Percentiles rank a stretch among this genome's conserved stretches.
phyloP scores from a whole-genome alignment of 805 yeast genomes.

The Yamadazyma sp. region DNA sequence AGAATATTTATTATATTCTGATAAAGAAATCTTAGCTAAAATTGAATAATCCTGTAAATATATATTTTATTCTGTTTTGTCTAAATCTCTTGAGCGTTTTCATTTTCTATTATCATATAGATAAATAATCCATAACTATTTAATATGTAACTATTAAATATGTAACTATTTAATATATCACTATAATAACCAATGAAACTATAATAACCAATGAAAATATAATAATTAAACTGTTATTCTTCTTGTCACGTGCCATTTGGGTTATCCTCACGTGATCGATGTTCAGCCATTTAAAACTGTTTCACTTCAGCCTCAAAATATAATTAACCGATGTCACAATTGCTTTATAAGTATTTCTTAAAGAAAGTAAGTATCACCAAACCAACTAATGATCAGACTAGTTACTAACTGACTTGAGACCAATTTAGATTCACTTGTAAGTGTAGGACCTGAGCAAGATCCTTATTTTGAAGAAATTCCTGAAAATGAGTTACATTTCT shows the following conservation, averaged over 20 bases:
- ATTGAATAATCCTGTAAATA: conserved; percentile 42
- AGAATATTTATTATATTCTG: conserved; percentile 80
- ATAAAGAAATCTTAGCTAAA: conserved; percentile 92
- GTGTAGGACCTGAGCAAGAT: conserved; percentile 30
- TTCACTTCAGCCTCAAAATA: not conserved
- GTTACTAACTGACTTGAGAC: conserved; percentile 14
- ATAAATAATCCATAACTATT: too few species aligned
- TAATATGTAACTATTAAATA: too few species aligned
- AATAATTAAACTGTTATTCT: not conserved
- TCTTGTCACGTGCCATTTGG: conserved; percentile 1
- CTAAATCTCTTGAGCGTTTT: too few species aligned
- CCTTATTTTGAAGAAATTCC: conserved; percentile 43
- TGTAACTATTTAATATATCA: too few species aligned
- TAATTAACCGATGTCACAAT: conserved; percentile 13
- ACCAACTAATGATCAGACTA: not conserved
- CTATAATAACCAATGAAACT: too few species aligned
- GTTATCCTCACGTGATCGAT: too few species aligned
- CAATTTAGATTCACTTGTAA: conserved; percentile 19
- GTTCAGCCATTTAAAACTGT: not conserved
- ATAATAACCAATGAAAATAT: not conserved
- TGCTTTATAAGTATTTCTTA: conserved; percentile 33
- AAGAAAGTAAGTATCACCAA: conserved; percentile 29
- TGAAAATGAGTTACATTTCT: conserved; percentile 37
- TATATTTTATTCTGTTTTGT: too few species aligned
- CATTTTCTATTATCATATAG: too few species aligned